Evolutionary conservation across 345 rosid species (phyloP).

Genomic region (Odontarrhena argentea): DNA sequence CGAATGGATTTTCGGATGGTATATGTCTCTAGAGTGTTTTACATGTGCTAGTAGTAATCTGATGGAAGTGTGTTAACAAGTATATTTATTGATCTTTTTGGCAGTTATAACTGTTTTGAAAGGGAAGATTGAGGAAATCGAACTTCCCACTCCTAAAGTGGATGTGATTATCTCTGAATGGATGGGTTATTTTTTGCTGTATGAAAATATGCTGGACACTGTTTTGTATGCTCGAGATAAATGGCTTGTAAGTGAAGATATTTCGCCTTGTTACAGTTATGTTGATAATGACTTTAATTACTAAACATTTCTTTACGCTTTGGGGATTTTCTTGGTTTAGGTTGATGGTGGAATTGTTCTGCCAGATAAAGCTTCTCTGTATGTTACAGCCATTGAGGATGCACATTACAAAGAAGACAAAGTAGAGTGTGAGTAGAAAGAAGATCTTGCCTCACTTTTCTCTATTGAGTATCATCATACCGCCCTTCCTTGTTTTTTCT

Average conservation of each 20-base stretch:
- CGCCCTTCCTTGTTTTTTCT: not conserved
- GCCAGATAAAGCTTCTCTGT: constrained; percentile 90
- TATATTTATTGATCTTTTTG: constrained; percentile 15
- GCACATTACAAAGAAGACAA: constrained; percentile 92
- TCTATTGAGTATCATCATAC: not conserved
- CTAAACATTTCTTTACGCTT: not conserved
- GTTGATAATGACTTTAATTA: not conserved
- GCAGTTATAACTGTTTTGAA: constrained; percentile 87
- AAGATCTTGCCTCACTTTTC: not conserved
- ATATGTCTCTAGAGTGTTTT: not conserved
- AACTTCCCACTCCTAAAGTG: constrained; percentile 74
- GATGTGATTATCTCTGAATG: constrained; percentile 93
- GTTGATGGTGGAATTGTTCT: constrained; percentile 74
- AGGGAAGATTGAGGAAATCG: constrained; percentile 91
- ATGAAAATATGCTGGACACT: constrained; percentile 85
- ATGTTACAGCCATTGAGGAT: constrained; percentile 90
- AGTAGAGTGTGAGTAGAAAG: constrained; percentile 74
- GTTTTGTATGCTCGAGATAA: constrained; percentile 94
- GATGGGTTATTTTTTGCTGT: constrained; percentile 96
- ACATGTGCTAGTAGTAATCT: not conserved
- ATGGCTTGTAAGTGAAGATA: constrained; percentile 78
- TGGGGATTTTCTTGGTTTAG: constrained; percentile 35
- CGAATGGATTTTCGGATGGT: constrained; percentile 84
- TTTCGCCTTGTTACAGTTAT: not conserved
- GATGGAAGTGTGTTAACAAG: not conserved